Evolutionary conservation across 495 filamentous ascomycete species (phyloP).

Genomic region (Barbatosphaeria neglecta): DNA sequence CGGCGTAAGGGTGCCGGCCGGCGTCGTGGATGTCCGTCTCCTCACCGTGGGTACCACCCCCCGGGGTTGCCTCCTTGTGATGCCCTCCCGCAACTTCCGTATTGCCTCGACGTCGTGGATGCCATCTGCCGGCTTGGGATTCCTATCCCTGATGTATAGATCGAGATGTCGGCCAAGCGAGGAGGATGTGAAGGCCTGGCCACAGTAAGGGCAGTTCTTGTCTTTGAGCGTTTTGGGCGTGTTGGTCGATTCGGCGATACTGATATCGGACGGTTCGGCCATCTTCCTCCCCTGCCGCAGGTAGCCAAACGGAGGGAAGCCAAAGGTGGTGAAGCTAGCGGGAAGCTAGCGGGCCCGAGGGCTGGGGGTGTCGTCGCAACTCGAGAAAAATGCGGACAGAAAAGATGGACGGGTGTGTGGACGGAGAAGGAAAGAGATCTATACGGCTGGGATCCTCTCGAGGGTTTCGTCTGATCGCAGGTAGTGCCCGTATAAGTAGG

Average conservation of each 20-base stretch:
- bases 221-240: slow-evolving; percentile 50
- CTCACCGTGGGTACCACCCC: slow-evolving; percentile 36
- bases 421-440: too few species aligned
- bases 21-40: slow-evolving; percentile 34
- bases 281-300: not conserved
- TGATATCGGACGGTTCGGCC: slow-evolving; percentile 2
- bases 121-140: slow-evolving; percentile 71
- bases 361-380: too few species aligned
- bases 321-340: too few species aligned
- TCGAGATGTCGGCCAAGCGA: slow-evolving; percentile 88
- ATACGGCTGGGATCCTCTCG: too few species aligned
- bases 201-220: slow-evolving; percentile 73
- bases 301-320: not conserved
- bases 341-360: too few species aligned
- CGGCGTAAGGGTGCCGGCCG: slow-evolving; percentile 29
- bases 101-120: slow-evolving; percentile 83
- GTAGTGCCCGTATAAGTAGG: too few species aligned
- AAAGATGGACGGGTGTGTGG: too few species aligned
- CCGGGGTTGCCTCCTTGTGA: slow-evolving; percentile 70
- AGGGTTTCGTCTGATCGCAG: too few species aligned
- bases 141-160: slow-evolving; percentile 79
- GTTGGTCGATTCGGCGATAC: slow-evolving; percentile 17
- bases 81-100: slow-evolving; percentile 61
- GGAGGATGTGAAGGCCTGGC: slow-evolving; percentile 78
- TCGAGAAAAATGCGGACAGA: too few species aligned